Evolutionary conservation across 208 protist species (phyloP).

Genomic region (Herpetomonas samuelpessoai): DNA sequence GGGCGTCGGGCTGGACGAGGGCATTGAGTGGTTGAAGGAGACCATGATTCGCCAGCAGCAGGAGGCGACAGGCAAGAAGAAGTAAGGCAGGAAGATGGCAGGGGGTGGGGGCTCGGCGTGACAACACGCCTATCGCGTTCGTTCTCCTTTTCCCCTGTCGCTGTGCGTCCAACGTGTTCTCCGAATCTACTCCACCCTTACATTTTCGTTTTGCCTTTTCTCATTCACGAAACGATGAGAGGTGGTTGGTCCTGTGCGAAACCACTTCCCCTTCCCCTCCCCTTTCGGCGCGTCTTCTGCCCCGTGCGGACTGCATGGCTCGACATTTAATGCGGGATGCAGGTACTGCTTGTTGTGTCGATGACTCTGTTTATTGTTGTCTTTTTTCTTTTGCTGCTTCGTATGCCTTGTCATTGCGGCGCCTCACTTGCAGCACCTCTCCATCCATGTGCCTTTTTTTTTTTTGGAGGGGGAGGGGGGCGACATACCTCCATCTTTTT

Average conservation of each 20-base stretch:
- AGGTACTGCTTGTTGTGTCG: slow-evolving; percentile 17
- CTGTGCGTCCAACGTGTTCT: no score
- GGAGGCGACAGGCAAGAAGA: slow-evolving; percentile 23
- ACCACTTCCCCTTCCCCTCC: background rate
- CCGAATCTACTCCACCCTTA: no score
- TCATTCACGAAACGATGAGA: no score
- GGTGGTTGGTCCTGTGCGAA: slow-evolving; percentile 1
- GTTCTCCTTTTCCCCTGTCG: no score
- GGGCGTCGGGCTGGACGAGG: slow-evolving; percentile 63
- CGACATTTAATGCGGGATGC: no score
- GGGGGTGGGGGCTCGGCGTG: no score
- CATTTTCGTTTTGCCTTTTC: no score
- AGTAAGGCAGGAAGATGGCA: slow-evolving; percentile 10
- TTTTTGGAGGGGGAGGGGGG: slow-evolving; percentile 1
- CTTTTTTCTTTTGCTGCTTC: background rate
- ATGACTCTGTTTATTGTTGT: slow-evolving; percentile 2
- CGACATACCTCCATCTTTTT: no score
- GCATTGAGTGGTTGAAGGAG: slow-evolving; percentile 70
- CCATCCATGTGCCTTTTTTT: slow-evolving; percentile 1
- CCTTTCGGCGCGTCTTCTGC: background rate
- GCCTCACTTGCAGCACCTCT: background rate
- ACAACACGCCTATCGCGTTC: no score
- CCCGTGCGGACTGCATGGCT: background rate
- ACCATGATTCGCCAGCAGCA: slow-evolving; percentile 35
- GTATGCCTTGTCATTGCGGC: background rate